Evolutionary conservation across 257 asterid species (phyloP).

Genomic region (Leptodermis oblonga): DNA sequence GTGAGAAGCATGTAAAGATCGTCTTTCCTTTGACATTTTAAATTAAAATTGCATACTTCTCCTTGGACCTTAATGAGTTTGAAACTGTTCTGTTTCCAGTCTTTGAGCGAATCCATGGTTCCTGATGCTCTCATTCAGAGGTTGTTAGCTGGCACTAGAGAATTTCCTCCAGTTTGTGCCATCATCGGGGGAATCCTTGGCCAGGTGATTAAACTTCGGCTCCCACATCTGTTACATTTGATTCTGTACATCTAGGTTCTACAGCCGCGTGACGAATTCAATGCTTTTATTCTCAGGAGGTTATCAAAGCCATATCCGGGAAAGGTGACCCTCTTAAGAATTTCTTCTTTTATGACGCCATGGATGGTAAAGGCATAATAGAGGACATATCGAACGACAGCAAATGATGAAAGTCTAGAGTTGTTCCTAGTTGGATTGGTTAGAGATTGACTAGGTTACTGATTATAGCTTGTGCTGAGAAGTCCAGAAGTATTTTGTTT

Average conservation of each 20-base stretch:
- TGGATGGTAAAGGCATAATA: slow-evolving; percentile 82
- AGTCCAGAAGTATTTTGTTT: not conserved
- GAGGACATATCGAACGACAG: slow-evolving; percentile 59
- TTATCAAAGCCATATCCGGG: slow-evolving; percentile 90
- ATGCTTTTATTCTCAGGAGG: slow-evolving; percentile 53
- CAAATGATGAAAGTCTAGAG: slow-evolving; percentile 18
- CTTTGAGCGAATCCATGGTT: slow-evolving; percentile 57
- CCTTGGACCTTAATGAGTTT: not conserved
- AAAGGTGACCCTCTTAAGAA: slow-evolving; percentile 92
- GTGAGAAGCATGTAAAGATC: slow-evolving; percentile 56
- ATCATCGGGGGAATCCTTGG: slow-evolving; percentile 92
- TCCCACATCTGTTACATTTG: not conserved
- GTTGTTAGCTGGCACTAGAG: slow-evolving; percentile 56
- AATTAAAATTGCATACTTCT: not conserved
- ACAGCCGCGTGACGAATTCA: not conserved
- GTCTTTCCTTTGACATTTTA: slow-evolving; percentile 1
- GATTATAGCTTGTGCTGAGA: not conserved
- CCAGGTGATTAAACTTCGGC: slow-evolving; percentile 48
- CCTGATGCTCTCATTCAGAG: slow-evolving; percentile 77
- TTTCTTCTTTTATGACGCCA: slow-evolving; percentile 80
- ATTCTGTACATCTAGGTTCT: not conserved
- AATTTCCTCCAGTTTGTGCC: slow-evolving; percentile 96
- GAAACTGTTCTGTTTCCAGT: slow-evolving; percentile 37
- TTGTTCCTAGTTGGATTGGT: not conserved
- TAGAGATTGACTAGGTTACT: not conserved